Evolutionary conservation across 371 early-diverging fungal genomes (phyloP).

Genomic region (Mucor saturninus): DNA sequence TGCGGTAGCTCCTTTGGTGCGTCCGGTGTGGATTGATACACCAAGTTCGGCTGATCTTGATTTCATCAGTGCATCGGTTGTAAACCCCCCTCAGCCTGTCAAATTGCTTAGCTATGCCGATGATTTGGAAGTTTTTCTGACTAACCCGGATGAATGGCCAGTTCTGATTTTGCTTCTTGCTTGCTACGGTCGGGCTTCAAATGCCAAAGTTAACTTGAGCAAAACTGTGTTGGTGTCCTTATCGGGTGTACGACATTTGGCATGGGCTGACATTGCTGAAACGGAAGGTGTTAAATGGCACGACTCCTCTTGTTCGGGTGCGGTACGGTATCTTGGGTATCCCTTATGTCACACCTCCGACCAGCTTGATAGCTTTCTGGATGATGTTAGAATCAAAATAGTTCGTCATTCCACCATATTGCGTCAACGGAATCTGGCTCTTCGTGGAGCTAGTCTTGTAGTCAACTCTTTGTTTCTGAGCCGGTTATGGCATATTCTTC

Average conservation of each 20-base stretch:
- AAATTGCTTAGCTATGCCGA: constrained; percentile 28
- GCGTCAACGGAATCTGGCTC: background rate
- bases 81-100: constrained; percentile 3
- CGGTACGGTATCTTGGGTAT: constrained; percentile 19
- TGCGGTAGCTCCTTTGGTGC: constrained; percentile 4
- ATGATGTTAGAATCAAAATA: background rate
- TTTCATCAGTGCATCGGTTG: constrained; percentile 30
- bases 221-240: constrained; percentile 22
- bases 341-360: background rate
- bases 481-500: constrained; percentile 12
- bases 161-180: background rate
- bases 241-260: background rate
- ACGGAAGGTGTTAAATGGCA: background rate
- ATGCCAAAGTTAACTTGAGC: constrained; percentile 17
- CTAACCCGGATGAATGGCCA: constrained; percentile 6
- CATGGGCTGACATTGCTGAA: background rate
- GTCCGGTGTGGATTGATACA: constrained; percentile 15
- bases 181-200: constrained; percentile 11
- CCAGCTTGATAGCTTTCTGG: constrained; percentile 1
- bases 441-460: constrained; percentile 10
- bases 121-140: constrained; percentile 28
- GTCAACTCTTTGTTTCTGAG: constrained; percentile 18
- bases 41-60: too few species aligned
- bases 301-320: background rate
- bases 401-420: background rate